Evolutionary conservation across 73 alveolate species (phyloP), one percentile per base, ranked within the genome.

Genomic region (Stentor coeruleus): DNA sequence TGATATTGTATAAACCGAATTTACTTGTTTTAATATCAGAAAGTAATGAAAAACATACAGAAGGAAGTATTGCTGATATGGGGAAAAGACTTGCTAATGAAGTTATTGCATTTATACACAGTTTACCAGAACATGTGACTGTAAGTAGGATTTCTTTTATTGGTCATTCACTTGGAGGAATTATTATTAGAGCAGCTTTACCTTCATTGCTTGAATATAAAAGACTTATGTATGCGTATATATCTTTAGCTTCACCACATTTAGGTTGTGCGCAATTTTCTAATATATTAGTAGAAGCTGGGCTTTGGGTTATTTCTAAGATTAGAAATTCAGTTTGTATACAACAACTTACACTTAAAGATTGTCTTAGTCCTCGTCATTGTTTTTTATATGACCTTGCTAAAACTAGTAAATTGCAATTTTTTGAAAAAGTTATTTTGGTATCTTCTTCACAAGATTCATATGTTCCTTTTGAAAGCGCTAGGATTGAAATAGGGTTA

Each of bases 11-110:
- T 74, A 93, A 95, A 66, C 99, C 99, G 97, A 97, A 81, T 95
- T 95, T 60, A 92, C 90, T 40, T 94, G 94, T 86, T 86, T 96
- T 39, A 87, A 94, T 49, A 81, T 95, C 20, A 81, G 86, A 66
- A 38, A 83, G 92, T 0, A 97, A 97, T 90, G 99, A 97, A 90
- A 98, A 92, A 93, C 98, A 91, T 41, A 96, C 98, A 20, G 99
- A 97, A 55, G 97, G 96, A 2, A 96, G 92, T 84, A 85, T 97
- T 38, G 83, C 86, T 14, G 97, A 96, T 76, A 96, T 97, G 99
- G 99, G 99, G n/a, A 89, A 85, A 74, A 90, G 94, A 81, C 89
- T 97, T 59, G 99, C 99, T 2, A 39, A 90, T 2, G 99, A 97
- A 87, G 95, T 97, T n/a, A 91, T 84, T 77, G 30, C 87, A 30